Base-by-base conservation (phyloP, 2,329 filamentous ascomycete species). In the Ascochyta fabae region DNA sequence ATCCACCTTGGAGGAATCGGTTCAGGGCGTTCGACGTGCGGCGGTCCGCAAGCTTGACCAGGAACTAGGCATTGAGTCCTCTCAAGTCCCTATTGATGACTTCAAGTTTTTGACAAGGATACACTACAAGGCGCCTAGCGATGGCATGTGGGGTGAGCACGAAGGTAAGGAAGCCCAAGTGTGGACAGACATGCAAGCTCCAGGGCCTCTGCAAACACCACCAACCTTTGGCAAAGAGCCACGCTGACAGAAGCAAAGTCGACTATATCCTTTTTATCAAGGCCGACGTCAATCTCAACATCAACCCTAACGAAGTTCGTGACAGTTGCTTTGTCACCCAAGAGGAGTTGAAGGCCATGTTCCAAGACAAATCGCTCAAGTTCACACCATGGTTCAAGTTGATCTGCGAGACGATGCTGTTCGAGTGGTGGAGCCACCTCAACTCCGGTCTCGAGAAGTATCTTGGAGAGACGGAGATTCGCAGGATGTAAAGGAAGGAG, bases 371-470 rank as follows among this genome's bases (percentile, higher is more conserved):
- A 3, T 83, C 79, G 48, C 83, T 96, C 67, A 90, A 88, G 69
- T 98, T 98, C 77, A 99, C 95, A 0, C 95, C 95, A 1, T 99
- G 95, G 95, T 99, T 99, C 83, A 96, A 96, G 83, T 88, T 99
- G 66, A 98, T 99, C 72, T 99, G 95, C 84, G 85, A 98, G 77
- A 92, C 91, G 44, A 93, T 98, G 91, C 85, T 99, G 38, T 99
- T 96, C 70, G 89, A 97, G 77, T 99, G 95, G 95, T 99, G 95
- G 95, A 82, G 88, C 72, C 87, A 90, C 78, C 84, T 98, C 53
- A 88, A 95, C 66, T 81, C 84, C 23, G 90, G 90, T 9, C 81
- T 98, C 65, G 90, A 96, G 58, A 89, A 91, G 79, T 96, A 94
- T 79, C 84, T 86, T 78, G 88, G 92, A 73, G 93, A 98, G 82